Conservation (phyloP, 1,139 yeast genomes). For the Hanseniaspora uvarum region DNA sequence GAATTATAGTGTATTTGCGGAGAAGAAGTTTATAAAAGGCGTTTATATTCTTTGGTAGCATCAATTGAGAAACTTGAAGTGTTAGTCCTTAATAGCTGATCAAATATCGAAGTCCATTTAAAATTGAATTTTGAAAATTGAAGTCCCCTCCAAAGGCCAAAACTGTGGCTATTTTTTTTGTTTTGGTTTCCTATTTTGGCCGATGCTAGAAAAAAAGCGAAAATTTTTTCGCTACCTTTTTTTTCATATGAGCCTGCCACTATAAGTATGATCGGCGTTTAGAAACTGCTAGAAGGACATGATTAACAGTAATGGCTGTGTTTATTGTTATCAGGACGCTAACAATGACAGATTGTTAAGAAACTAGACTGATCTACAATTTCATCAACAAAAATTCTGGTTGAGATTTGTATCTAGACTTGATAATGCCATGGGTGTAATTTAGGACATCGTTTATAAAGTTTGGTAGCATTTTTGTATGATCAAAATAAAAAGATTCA, state of each 20-base stretch:
- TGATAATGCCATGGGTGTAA: too few relatives aligned
- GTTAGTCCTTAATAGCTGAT: background rate
- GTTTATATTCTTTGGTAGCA: background rate
- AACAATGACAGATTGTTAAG: background rate
- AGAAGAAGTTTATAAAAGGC: background rate
- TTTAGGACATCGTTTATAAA: too few relatives aligned
- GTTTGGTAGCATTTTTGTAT: too few relatives aligned
- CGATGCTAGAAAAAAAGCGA: background rate
- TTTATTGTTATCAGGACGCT: background rate
- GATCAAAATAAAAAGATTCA: too few relatives aligned
- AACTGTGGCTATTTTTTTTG: background rate
- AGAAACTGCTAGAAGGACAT: too few relatives aligned
- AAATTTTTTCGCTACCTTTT: background rate
- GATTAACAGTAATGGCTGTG: too few relatives aligned
- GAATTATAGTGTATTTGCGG: background rate
- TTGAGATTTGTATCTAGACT: too few relatives aligned
- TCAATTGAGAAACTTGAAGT: too few relatives aligned
- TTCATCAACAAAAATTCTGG: background rate
- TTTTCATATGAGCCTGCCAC: background rate
- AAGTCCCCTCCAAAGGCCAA: too few relatives aligned
- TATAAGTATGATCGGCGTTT: too few relatives aligned
- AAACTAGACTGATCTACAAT: background rate
- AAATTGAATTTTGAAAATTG: too few relatives aligned
- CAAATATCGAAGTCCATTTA: too few relatives aligned
- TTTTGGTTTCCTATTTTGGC: background rate